phyloP scores from a whole-genome alignment of 805 yeast genomes.

The Nakazawaea anatomiae region DNA sequence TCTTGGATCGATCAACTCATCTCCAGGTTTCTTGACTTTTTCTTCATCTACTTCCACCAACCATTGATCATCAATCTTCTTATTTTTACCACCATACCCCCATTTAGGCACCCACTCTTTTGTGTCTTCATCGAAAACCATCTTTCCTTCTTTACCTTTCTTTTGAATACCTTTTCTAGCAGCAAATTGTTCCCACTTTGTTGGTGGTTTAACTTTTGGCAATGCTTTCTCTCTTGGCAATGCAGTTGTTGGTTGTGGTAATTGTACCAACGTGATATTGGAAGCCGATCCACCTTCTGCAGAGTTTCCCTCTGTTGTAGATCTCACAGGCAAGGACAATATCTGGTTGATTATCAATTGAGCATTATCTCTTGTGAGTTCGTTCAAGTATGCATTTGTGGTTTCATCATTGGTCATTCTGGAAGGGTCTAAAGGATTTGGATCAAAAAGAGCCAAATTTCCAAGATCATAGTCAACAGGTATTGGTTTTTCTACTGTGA shows the following conservation, averaged over 20 bases:
- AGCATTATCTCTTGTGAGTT: conserved; percentile 82
- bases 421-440: conserved; percentile 72
- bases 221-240: conserved; percentile 94
- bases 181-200: conserved; percentile 97
- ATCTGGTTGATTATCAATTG: conserved; percentile 89
- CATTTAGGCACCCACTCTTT: conserved; percentile 98
- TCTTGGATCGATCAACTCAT: conserved; percentile 84
- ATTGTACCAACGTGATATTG: conserved; percentile 72
- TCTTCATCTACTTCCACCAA: conserved; percentile 87
- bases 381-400: conserved; percentile 58
- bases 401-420: conserved; percentile 46
- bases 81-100: conserved; percentile 95
- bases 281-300: conserved; percentile 56
- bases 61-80: conserved; percentile 87
- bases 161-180: conserved; percentile 90
- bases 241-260: conserved; percentile 78
- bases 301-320: conserved; percentile 68
- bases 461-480: conserved; percentile 90
- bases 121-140: conserved; percentile 81
- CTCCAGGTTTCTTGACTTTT: conserved; percentile 42
- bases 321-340: conserved; percentile 80
- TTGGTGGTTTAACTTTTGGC: conserved; percentile 87
- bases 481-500: conserved; percentile 84
- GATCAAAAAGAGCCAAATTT: conserved; percentile 82
- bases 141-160: conserved; percentile 84